A percentile compares a stretch with the other conserved stretches of the same genome.
Evolutionary conservation across 2,329 filamentous ascomycete genomes (phyloP).

Genomic region (Camillea tinctor): DNA sequence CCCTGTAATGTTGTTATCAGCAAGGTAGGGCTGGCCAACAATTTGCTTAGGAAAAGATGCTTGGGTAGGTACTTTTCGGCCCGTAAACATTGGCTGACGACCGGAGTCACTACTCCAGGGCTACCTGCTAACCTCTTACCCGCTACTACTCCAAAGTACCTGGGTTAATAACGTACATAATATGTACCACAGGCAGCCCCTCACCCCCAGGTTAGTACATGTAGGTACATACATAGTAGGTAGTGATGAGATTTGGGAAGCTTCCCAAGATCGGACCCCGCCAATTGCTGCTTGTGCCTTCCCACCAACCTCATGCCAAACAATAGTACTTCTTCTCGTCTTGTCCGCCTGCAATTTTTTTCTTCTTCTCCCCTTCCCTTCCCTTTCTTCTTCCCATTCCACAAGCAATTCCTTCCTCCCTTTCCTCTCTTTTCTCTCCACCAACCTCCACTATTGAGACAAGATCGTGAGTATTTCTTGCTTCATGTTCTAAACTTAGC

Average conservation of each 20-base stretch:
- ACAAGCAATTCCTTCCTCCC: neutral
- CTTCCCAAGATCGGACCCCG: conserved; percentile 23
- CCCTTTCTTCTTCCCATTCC: neutral
- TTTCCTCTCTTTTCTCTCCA: neutral
- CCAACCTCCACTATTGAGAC: neutral
- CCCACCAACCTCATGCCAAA: neutral
- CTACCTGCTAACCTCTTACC: too few species aligned
- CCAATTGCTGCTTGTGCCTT: conserved; percentile 13
- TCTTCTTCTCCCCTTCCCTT: neutral
- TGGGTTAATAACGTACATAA: too few species aligned
- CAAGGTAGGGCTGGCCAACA: neutral
- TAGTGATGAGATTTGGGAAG: neutral
- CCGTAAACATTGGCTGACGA: neutral
- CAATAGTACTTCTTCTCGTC: neutral
- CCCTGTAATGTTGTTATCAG: neutral
- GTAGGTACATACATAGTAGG: neutral
- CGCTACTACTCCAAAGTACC: too few species aligned
- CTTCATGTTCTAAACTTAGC: neutral
- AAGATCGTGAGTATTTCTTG: neutral
- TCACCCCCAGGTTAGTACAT: too few species aligned
- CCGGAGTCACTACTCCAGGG: too few species aligned
- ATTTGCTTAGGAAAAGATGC: neutral
- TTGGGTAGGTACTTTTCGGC: neutral
- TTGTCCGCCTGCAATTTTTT: neutral
- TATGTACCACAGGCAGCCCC: too few species aligned